These are phyloP conservation scores for Kingdonia uniflora DNA, from an alignment of 164 flowering plant species.

Conservation along the genomic window DNA sequence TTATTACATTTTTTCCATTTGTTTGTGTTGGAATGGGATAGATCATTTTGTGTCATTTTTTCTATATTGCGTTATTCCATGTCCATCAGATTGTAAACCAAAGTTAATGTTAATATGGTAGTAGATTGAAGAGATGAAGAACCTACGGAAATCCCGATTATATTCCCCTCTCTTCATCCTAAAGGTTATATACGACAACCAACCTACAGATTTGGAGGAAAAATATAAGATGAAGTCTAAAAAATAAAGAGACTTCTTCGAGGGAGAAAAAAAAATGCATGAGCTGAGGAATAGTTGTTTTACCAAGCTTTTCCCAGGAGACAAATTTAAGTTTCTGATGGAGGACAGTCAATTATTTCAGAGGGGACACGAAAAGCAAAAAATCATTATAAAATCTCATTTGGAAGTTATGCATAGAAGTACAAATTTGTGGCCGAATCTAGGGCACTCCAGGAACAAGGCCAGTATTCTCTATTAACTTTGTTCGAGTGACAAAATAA, in stretches of 20 bases:
- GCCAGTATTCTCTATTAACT: too few species aligned
- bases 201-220: conserved; percentile 37
- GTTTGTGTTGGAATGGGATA: too few species aligned
- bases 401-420: too few species aligned
- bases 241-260: too few species aligned
- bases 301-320: conserved; percentile 65
- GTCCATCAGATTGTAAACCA: too few species aligned
- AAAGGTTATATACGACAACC: conserved; percentile 76
- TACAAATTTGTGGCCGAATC: too few species aligned
- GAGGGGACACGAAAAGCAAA: conserved; percentile 63
- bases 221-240: neutral
- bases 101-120: neutral
- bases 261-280: neutral
- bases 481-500: too few species aligned
- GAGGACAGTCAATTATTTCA: conserved; percentile 87
- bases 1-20: too few species aligned
- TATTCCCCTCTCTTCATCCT: conserved; percentile 78
- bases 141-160: conserved; percentile 75
- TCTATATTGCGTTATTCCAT: too few species aligned
- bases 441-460: too few species aligned
- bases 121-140: neutral
- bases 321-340: conserved; percentile 58
- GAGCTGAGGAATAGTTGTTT: conserved; percentile 4
- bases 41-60: too few species aligned
- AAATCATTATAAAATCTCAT: neutral